Evolutionary conservation across 257 asterid species (phyloP), one percentile per base, ranked within the genome.

Genomic region (Lavandula angustifolia): DNA sequence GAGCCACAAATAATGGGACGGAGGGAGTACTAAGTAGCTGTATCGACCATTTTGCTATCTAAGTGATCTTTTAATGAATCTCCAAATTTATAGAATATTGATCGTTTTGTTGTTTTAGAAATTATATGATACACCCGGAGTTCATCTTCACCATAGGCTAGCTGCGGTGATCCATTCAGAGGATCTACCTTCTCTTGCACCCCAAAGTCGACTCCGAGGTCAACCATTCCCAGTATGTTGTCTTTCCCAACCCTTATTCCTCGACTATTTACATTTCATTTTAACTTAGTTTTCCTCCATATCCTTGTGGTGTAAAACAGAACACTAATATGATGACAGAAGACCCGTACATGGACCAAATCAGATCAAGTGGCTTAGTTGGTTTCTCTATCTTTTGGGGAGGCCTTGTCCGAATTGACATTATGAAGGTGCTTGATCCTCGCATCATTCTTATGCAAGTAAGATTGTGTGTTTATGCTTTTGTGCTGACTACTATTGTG

Each of bases 301-400:
- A 57, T 54, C 13, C 65, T 40, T 49, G 32, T 75, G 46, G 47
- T 70, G 58, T 40, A 29, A 81, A 77, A 71, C 69, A 84, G 95
- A 81, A 70, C 62, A 71, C 79, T 66, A 76, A 71, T 69, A 37
- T 68, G 57, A 68, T 34, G 50, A 64, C 75, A 40, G 82, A 81
- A 35, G 66, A 73, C 67, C 63, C 64, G 29, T 67, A 73, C 62
- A 62, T 74, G 62, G 80, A 84, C 62, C 78, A 43, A 76, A 67
- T 82, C 73, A 79, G 73, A 75, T 76, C 92, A 58, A 72, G 71
- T 69, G 96, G 95, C 70, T 79, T 94, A 81, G 73, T 42, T 55
- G 99, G 97, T 27, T 87, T 85, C 78, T 82, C 99, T 17, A 81
- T 94, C 61, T 94, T 90, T 67, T 94, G 99, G 97, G 99, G 99